Evolutionary conservation across 1,284 basidiomycete species (phyloP).

Genomic region (Cutaneotrichosporon cavernicola): DNA sequence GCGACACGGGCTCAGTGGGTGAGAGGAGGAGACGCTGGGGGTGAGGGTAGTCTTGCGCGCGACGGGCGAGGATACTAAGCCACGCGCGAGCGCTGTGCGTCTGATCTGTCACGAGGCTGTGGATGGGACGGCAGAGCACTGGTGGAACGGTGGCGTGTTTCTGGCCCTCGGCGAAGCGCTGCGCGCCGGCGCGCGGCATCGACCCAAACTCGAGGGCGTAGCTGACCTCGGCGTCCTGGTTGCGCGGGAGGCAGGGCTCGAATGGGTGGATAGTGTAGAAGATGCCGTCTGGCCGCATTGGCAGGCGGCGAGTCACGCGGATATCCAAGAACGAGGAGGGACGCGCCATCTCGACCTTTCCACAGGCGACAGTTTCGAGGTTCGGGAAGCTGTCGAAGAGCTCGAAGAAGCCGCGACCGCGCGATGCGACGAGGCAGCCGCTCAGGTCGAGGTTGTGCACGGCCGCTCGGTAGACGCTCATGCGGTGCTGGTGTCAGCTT

Average conservation of each 20-base stretch:
- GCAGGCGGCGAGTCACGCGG: background rate
- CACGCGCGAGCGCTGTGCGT: background rate
- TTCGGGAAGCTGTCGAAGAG: background rate
- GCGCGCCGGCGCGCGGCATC: background rate
- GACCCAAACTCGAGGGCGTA: constrained; percentile 1
- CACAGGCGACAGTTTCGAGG: background rate
- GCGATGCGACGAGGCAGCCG: background rate
- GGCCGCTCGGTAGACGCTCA: constrained; percentile 6
- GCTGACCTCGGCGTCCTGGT: background rate
- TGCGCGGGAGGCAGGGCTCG: constrained; percentile 6
- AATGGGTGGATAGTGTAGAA: constrained; percentile 7
- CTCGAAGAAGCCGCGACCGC: background rate
- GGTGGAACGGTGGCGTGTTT: constrained; percentile 1
- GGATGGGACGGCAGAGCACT: background rate
- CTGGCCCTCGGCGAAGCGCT: background rate
- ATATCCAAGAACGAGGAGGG: background rate
- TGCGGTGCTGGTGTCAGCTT: background rate
- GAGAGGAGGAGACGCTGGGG: background rate
- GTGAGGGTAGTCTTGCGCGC: background rate
- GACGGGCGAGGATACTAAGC: background rate
- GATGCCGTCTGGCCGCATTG: constrained; percentile 1
- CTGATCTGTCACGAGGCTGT: background rate
- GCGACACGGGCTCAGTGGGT: background rate
- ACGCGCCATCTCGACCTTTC: background rate
- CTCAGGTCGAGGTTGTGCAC: constrained; percentile 1